Evolutionary conservation across 495 filamentous ascomycete species (phyloP), one percentile per base, ranked within the genome.

Genomic region (Aspergillus olivimuriae): DNA sequence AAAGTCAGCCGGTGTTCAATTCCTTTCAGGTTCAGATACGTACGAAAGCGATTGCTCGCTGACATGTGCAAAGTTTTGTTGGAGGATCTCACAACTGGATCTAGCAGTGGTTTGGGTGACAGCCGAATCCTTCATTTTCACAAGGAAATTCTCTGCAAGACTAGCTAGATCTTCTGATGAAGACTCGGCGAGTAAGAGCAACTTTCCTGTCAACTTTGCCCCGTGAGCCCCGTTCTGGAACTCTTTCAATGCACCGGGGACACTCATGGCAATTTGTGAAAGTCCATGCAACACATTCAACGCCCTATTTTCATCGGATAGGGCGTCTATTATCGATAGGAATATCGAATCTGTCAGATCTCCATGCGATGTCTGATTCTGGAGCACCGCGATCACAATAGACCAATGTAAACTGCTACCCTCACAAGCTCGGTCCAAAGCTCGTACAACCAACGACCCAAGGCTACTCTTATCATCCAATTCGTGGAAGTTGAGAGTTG

Each of bases 111-210:
- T 55, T 44, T 68, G 66, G 33, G 52, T 65, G 28, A 62, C 54
- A 4, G 61, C 50, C 12, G 53, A 58, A 32, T 62, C 59, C 44
- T 71, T 68, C 43, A 75, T 46, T n/a, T 48, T 63, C 34, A 43
- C 55, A 35, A 65, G 57, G 19, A 82, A 43, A 4, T 52, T 60
- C 26, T 70, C 63, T 8, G 81, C 78, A 30, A 70, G 51, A 21
- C 66, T 55, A 8, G 77, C 63, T 12, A 83, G 51, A n/a, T 69
- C 68, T 15, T 81, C 77, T 20, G 73, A 65, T 4, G 70, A 41
- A 8, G 74, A 77, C 39, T 85, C 78, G 15, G 74, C 62, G 6
- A 85, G 60, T 37, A 70, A 73, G 0, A 86, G 56, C 7, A 87
- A 52, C 33, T 69, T 74, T 19, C 69, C 74, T 12, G 80, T 61